These are phyloP conservation scores for Globisporangium okanoganense DNA, from an alignment of 352 stramenopile species.

Conservation along the genomic window DNA sequence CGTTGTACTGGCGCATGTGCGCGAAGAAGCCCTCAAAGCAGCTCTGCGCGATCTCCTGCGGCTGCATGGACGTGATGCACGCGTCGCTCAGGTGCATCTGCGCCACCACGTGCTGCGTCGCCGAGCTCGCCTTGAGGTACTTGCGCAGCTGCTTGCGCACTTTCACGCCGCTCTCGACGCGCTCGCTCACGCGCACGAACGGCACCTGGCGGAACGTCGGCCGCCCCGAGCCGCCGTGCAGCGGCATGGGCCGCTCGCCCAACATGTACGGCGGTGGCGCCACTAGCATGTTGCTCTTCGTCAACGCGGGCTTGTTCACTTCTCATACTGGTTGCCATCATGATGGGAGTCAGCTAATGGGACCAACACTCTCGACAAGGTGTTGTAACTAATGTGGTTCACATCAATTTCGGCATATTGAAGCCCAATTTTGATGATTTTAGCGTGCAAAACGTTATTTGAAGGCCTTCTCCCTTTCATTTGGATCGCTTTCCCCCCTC, in stretches of 20 bases:
- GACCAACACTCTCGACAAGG: background rate
- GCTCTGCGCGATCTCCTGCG: constrained; percentile 76
- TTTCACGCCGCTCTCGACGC: constrained; percentile 76
- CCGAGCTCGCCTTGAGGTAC: constrained; percentile 74
- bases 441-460: background rate
- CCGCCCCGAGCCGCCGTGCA: constrained; percentile 44
- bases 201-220: constrained; percentile 75
- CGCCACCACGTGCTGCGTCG: constrained; percentile 75
- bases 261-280: constrained; percentile 75
- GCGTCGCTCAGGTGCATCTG: constrained; percentile 79
- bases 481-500: constrained; percentile 9
- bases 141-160: constrained; percentile 82
- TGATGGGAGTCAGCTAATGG: background rate
- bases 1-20: constrained; percentile 79
- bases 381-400: background rate
- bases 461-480: background rate
- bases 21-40: constrained; percentile 77
- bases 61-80: constrained; percentile 67
- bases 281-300: constrained; percentile 30
- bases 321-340: background rate
- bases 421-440: background rate
- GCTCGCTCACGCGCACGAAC: constrained; percentile 74
- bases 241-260: constrained; percentile 59
- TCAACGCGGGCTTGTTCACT: background rate
- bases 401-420: background rate